A percentile compares a stretch with the other conserved stretches of the same genome.
Evolutionary conservation across 768 basidiomycete species (phyloP).

Genomic region (Panaeolus cyanescens): DNA sequence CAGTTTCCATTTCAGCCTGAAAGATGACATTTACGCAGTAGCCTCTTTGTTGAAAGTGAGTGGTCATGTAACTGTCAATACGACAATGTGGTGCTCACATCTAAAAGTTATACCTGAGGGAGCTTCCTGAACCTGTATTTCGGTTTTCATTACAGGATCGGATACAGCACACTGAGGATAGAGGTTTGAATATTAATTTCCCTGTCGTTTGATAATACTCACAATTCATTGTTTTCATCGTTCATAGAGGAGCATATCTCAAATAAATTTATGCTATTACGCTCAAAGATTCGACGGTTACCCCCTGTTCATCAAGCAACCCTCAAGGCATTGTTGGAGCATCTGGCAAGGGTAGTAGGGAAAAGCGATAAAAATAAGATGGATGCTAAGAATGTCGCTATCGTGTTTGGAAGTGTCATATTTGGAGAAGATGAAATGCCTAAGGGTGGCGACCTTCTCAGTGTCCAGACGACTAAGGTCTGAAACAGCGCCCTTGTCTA

Average conservation of each 20-base stretch:
- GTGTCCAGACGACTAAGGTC: conserved; percentile 77
- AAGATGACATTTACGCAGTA: conserved; percentile 83
- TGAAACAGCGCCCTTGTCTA: not conserved
- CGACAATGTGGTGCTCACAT: conserved; percentile 11
- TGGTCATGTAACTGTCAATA: conserved; percentile 6
- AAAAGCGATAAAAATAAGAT: conserved; percentile 83
- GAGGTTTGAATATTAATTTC: no score
- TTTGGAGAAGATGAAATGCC: conserved; percentile 93
- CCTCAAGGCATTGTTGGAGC: conserved; percentile 78
- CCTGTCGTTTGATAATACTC: no score
- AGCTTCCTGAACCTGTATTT: conserved; percentile 90
- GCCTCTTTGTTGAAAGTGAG: conserved; percentile 83
- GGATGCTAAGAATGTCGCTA: conserved; percentile 91
- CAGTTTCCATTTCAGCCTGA: conserved; percentile 70
- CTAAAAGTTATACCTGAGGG: conserved; percentile 73
- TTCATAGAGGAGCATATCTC: conserved; percentile 66
- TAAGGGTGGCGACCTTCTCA: conserved; percentile 74
- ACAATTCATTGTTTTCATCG: not conserved
- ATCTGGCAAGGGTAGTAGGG: conserved; percentile 72
- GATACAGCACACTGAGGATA: conserved; percentile 75
- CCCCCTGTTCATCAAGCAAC: conserved; percentile 86
- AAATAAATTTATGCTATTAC: conserved; percentile 73
- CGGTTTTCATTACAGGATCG: conserved; percentile 79
- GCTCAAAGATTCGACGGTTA: conserved; percentile 84
- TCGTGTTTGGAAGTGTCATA: conserved; percentile 85